A percentile compares a stretch with the other conserved stretches of the same genome.
phyloP scores from a whole-genome alignment of 768 basidiomycete species.

The Termitomyces sp. region DNA sequence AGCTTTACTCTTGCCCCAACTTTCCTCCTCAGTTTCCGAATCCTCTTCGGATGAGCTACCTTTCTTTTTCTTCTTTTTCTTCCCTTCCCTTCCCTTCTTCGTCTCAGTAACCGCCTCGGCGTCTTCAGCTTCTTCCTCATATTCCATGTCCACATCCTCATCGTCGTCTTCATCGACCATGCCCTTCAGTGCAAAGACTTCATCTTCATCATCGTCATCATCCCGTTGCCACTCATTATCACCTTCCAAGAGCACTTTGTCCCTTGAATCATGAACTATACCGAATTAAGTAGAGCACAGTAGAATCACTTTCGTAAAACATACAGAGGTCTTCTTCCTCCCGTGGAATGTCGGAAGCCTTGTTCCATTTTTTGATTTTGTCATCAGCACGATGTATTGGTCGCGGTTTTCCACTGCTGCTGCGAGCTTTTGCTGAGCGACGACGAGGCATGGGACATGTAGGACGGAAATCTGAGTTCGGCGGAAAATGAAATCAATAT shows the following conservation, averaged over 20 bases:
- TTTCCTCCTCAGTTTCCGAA: slow-evolving; percentile 52
- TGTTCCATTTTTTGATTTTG: slow-evolving; percentile 66
- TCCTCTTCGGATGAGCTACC: slow-evolving; percentile 26
- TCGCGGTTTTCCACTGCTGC: slow-evolving; percentile 38
- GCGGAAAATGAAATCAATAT: no score
- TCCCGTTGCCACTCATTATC: slow-evolving; percentile 39
- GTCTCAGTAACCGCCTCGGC: slow-evolving; percentile 19
- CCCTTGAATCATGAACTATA: slow-evolving; percentile 69
- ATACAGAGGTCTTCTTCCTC: slow-evolving; percentile 80
- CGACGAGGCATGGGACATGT: slow-evolving; percentile 43
- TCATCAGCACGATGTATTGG: slow-evolving; percentile 48
- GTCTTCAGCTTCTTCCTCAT: slow-evolving; percentile 24
- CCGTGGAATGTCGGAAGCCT: slow-evolving; percentile 60
- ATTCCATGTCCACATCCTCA: slow-evolving; percentile 32
- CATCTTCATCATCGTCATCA: slow-evolving; percentile 65
- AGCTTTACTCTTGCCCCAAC: slow-evolving; percentile 78
- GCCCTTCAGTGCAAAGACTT: slow-evolving; percentile 75
- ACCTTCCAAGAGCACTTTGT: slow-evolving; percentile 77
- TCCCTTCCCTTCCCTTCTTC: slow-evolving; percentile 17
- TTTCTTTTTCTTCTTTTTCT: slow-evolving; percentile 20
- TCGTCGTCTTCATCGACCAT: slow-evolving; percentile 42
- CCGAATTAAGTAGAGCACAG: slow-evolving; percentile 4
- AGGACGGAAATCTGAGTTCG: not conserved
- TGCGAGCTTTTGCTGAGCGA: slow-evolving; percentile 34
- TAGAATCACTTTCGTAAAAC: slow-evolving; percentile 23